Evolutionary conservation across 306 rosid genomes (phyloP), one percentile per base, ranked within the genome.

Genomic region (Quercus wislizeni): DNA sequence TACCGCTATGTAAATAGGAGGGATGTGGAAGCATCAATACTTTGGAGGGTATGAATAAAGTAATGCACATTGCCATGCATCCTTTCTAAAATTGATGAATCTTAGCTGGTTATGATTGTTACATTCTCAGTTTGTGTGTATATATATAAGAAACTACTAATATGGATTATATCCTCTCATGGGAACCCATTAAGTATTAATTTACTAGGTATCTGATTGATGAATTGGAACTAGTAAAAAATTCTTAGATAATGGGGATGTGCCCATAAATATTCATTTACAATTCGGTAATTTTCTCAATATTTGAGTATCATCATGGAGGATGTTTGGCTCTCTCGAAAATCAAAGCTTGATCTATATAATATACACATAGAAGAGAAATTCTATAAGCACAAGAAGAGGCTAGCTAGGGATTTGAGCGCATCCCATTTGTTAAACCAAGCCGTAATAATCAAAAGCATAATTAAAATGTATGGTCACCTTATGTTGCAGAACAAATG

Each of bases 261-360:
- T 49, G 54, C 54, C 17, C 15, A 49, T 49, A 49, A 49, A 49
- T 49, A 49, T 20, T 58, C 13, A 10, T 59, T 59, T 9, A 6
- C 25, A 20, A 59, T 1, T 21, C 30, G 28, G 13, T 58, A 21
- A 1, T 58, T 21, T 58, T 49, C 15, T 1, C 54, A 49, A 11
- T 49, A 49, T 49, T 49, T 38, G 18, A 43, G 56, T 4, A 71
- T 51, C 51, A 19, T 63, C 27, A 30, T 55, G 74, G 55, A 79
- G 81, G 56, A 76, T 64, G 87, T 72, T 71, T 71, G 72, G 78
- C 81, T 56, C 41, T 75, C 63, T 76, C 31, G 61, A 25, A 76
- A 73, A 71, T 31, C 41, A 4, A 59, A 43, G 21, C 20, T 52
- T 8, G 43, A 46, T 12, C 17, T 25, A 25, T 35, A 11, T 65